These are phyloP conservation scores for Tuber microsphaerosporum DNA, from an alignment of 495 filamentous ascomycete genomes.

Conservation along the genomic window DNA sequence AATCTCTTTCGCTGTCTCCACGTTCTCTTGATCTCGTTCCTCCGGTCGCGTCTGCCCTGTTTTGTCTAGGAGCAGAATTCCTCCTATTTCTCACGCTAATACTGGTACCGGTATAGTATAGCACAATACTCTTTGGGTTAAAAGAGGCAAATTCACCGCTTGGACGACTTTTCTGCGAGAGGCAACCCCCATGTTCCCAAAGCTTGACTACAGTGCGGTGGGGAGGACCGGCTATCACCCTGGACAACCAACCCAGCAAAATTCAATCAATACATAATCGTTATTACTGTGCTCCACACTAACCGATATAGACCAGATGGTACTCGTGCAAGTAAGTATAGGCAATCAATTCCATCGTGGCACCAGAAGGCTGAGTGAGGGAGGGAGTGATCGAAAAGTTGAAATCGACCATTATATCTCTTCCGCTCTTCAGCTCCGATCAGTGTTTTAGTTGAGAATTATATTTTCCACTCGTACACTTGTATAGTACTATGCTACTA, in stretches of 20 bases:
- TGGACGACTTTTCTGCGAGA: constrained; percentile 9
- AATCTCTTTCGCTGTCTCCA: constrained; percentile 16
- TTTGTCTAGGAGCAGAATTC: neutral
- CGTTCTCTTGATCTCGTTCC: constrained; percentile 5
- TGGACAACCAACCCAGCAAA: neutral
- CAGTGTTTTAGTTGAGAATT: neutral
- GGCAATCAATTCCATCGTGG: neutral
- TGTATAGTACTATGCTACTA: neutral
- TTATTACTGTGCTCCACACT: too few species aligned
- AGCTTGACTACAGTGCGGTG: neutral
- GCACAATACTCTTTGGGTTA: constrained; percentile 8
- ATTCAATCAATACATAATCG: neutral
- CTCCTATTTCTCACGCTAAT: constrained; percentile 15
- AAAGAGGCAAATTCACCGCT: constrained; percentile 28
- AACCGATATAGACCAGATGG: too few species aligned
- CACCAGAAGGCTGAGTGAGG: neutral
- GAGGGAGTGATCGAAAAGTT: neutral
- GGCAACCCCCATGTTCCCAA: neutral
- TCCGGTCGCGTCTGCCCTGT: constrained; percentile 1
- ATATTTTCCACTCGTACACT: neutral
- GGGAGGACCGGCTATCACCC: neutral
- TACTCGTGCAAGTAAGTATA: too few species aligned
- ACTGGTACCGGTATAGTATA: neutral
- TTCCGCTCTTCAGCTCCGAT: neutral
- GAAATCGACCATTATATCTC: neutral